Conservation (phyloP, 2,329 filamentous ascomycete genomes). For the Calycina herbarum region DNA sequence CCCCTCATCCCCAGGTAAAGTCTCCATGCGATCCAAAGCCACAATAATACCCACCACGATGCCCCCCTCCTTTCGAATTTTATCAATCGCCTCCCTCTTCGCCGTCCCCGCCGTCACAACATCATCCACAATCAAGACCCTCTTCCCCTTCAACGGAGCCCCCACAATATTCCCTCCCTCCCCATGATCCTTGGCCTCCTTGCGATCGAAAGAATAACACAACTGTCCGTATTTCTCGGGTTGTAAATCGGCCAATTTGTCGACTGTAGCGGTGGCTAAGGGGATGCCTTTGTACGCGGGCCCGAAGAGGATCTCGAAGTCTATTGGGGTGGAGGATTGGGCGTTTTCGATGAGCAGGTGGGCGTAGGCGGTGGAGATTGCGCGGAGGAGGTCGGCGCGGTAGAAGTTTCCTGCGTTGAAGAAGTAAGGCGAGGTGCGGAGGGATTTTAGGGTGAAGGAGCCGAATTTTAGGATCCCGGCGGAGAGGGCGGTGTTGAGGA, state of each 20-base stretch:
- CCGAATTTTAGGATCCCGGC: conserved; percentile 78
- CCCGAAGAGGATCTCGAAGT: conserved; percentile 85
- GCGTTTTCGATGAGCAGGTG: conserved; percentile 54
- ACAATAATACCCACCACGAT: conserved; percentile 84
- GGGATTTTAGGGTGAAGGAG: conserved; percentile 87
- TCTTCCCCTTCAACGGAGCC: conserved; percentile 78
- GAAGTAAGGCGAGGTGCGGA: conserved; percentile 91
- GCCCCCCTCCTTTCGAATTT: conserved; percentile 84
- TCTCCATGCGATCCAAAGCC: conserved; percentile 84
- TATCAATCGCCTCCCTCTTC: conserved; percentile 86
- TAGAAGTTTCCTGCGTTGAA: conserved; percentile 96
- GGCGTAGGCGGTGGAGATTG: conserved; percentile 82
- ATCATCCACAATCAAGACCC: conserved; percentile 89
- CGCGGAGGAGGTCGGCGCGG: conserved; percentile 71
- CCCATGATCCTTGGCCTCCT: conserved; percentile 94
- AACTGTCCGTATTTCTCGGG: conserved; percentile 63
- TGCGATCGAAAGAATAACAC: conserved; percentile 91
- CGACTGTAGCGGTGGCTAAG: conserved; percentile 74
- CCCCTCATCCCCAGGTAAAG: conserved; percentile 65
- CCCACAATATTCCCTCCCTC: conserved; percentile 94
- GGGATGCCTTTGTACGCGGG: conserved; percentile 98
- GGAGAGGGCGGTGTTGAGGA: conserved; percentile 67
- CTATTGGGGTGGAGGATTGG: conserved; percentile 42
- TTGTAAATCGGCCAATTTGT: conserved; percentile 73
- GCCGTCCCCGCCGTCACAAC: conserved; percentile 95